Evolutionary conservation across 2,329 filamentous ascomycete genomes (phyloP), one percentile per base, ranked within the genome.

Genomic region (Neurospora sp.): DNA sequence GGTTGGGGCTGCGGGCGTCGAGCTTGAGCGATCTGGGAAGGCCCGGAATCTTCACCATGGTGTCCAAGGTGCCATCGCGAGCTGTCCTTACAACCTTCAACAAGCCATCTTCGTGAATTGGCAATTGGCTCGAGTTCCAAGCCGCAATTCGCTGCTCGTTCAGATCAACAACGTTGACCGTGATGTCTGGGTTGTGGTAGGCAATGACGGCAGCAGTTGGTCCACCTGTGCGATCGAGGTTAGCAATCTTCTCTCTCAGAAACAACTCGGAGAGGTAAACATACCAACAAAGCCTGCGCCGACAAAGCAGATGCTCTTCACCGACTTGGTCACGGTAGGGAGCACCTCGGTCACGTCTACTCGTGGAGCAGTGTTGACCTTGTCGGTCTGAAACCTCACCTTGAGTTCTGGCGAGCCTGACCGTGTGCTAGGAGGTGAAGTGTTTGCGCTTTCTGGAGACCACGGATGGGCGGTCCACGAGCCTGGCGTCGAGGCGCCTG

Each of bases 151-250:
- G 82, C 15, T 77, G 74, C n/a, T 81, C 78, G 74, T 87, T 85
- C 66, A 85, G 78, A 75, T 89, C 88, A 19, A 89, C 83, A 19
- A 89, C 87, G 33, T 84, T 86, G 66, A 89, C 85, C 8, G 78
- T 78, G 67, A 89, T 80, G n/a, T 83, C 75, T 1, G 87, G 86
- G 73, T 88, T 88, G 70, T 88, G 82, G 72, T 83, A 81, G 8
- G 88, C 88, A 36, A 89, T 85, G 23, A 89, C 82, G 3, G 88
- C 86, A 41, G 85, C 85, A 23, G 87, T 89, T 66, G 88, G 87
- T 2, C 86, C 87, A 69, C 86, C 86, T 85, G 74, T 52, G 62
- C n/a, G 33, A 6, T 19, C 2, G 2, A 28, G 28, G 33, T 33
- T 17, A 57, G n/a, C 3, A 28, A 8, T 17, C 39, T 46, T 37